Conservation (phyloP, 441 rosid genomes). For the Brassica balearica region DNA sequence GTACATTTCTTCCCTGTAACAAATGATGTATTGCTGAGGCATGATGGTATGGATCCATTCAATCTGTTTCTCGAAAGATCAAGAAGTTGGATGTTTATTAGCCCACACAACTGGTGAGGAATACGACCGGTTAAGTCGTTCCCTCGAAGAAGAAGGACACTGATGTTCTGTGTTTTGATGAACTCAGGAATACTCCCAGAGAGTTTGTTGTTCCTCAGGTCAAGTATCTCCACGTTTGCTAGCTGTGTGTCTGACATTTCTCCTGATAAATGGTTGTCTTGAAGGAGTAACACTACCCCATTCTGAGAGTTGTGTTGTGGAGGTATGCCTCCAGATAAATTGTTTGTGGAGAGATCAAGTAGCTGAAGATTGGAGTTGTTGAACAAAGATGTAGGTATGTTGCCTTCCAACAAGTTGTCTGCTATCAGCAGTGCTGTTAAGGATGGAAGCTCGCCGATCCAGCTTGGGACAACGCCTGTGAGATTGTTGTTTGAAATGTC, state of each 20-base stretch:
- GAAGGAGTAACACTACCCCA: background rate
- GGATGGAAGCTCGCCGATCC: background rate
- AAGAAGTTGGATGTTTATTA: background rate
- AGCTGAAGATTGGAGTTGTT: background rate
- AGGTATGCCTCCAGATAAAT: background rate
- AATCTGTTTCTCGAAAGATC: background rate
- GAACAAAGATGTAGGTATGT: background rate
- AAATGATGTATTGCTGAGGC: constrained; percentile 8
- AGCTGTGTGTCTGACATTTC: background rate
- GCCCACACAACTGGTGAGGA: background rate
- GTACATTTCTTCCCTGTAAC: background rate
- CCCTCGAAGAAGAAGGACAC: background rate
- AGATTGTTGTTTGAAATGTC: constrained; percentile 2
- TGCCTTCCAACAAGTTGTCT: background rate
- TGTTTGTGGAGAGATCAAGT: background rate
- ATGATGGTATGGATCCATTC: constrained; percentile 7
- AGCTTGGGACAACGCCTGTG: background rate
- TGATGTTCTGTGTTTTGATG: constrained; percentile 9
- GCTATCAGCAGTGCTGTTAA: background rate
- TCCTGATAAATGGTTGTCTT: background rate
- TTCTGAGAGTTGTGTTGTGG: background rate
- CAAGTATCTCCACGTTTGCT: background rate
- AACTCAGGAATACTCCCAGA: background rate
- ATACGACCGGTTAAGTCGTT: background rate
- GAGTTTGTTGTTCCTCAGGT: background rate